Evolutionary conservation across 345 rosid species (phyloP), one percentile per base, ranked within the genome.

Genomic region (Luvunga scandens): DNA sequence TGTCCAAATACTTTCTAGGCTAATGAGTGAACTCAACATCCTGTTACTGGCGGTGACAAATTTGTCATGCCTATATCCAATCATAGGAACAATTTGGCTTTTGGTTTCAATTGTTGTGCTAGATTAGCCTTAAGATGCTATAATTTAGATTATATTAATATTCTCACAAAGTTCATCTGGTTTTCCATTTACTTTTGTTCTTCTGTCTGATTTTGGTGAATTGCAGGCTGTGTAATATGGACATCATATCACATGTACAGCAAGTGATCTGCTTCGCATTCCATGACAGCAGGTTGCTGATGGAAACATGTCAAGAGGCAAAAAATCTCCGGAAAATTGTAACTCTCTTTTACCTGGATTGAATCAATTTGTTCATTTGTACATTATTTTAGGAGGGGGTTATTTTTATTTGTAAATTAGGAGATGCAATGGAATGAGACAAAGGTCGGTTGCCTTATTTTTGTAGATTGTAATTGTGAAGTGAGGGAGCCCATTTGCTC

Each of bases 191-290:
- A 5, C 19, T 42, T 22, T 5, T 60, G 24, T 28, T 33, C 19
- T 9, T 42, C 5, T 71, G 6, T 9, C 21, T 28, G 3, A 18
- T 42, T 27, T 30, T 31, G 80, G 72, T 80, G 14, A 78, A 75
- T 60, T 81, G 80, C 96, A 95, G 98, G 97, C 81, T 93, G 50
- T 95, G 99, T 82, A 93, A 95, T 72, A 91, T 88, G 99, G 97
- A 93, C 84, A 95, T 95, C 75, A 93, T 93, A 76, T 93, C 97
- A 45, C 96, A 95, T 14, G 98, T 95, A 83, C 99, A 95, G 77
- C 98, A 93, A 83, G 98, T 95, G 6, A 93, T 95, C 38, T 95
- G 99, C 91, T 95, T 95, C n/a, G 99, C 97, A 0, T 95, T 93
- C 85, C 99, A 95, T 62, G 98, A 95, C 74, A 93, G 99, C 88